Base-by-base conservation (phyloP, 176 grass and related monocot species). In the Zea luxurians region DNA sequence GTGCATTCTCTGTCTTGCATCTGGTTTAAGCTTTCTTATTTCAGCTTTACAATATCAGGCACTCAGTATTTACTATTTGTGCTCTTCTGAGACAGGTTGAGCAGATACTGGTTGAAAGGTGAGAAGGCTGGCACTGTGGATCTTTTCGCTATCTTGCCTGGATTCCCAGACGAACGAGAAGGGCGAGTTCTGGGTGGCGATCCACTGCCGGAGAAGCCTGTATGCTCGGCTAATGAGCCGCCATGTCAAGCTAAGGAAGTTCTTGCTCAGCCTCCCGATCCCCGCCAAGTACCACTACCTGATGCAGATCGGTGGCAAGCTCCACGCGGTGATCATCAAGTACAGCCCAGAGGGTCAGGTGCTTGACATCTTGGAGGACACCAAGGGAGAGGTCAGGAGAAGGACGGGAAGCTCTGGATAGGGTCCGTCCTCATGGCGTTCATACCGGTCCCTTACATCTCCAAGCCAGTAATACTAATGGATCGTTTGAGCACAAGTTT, bases 181-280 rank as follows among this genome's bases (percentile, higher is more conserved):
- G 66, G 91, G 94, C 20, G 94, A 97, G 55, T 97, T 97, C 80
- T 97, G 94, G 94, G 94, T 93, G 1, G 94, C 94, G 16, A 88
- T 97, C 50, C 91, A 93, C 71, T 91, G 89, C 64, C 64, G 91
- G 1, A 88, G 73, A 13, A 84, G 82, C 45, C 4, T 68, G 12
- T 97, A 97, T 17, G 71, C 91, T 64, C 71, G 90, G 37, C 35
- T 93, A 50, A 55, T 87, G 79, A 79, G 89, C 16, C 72, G 46
- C 37, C 48, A 78, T 43, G 68, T 76, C 4, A 65, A 74, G 9
- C 5, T 91, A 43, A 86, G 94, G 66, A 97, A 93, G 78, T 91
- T 97, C 77, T 2, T 97, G 45, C 85, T 93, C 8, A 93, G 86
- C 48, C 94, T 97, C 58, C 94, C 91, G 0, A 89, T 97, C 64